phyloP scores from a whole-genome alignment of 495 filamentous ascomycete species.

The Aspergillus mulundensis region DNA sequence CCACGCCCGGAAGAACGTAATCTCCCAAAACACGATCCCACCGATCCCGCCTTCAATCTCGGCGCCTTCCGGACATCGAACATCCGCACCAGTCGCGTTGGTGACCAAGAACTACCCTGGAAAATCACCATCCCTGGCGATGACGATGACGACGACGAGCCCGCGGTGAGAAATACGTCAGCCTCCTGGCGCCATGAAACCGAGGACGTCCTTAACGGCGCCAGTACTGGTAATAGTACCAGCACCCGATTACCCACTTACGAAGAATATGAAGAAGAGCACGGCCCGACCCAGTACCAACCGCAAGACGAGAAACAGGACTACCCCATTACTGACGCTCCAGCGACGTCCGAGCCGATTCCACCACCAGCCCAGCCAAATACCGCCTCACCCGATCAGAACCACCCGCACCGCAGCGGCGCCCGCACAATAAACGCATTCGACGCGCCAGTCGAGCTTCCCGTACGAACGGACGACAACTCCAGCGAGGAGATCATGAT shows the following conservation, averaged over 20 bases:
- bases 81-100: constrained; percentile 22
- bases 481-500: constrained; percentile 58
- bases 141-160: constrained; percentile 10
- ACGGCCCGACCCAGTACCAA: neutral
- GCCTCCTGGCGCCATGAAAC: constrained; percentile 7
- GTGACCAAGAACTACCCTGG: constrained; percentile 31
- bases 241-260: constrained; percentile 14
- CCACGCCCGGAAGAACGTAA: constrained; percentile 15
- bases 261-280: constrained; percentile 15
- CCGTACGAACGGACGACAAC: constrained; percentile 41
- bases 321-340: neutral
- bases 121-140: constrained; percentile 27
- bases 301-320: constrained; percentile 3
- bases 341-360: neutral
- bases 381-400: constrained; percentile 3
- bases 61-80: constrained; percentile 24
- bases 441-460: constrained; percentile 33
- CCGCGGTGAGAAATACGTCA: neutral
- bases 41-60: constrained; percentile 24
- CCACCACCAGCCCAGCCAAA: neutral
- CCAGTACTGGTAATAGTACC: neutral
- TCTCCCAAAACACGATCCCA: constrained; percentile 19
- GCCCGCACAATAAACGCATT: constrained; percentile 22
- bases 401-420: constrained; percentile 23
- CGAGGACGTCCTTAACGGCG: constrained; percentile 7